Base-by-base conservation (phyloP, 371 early-diverging fungal genomes). In the Mucor indicus region DNA sequence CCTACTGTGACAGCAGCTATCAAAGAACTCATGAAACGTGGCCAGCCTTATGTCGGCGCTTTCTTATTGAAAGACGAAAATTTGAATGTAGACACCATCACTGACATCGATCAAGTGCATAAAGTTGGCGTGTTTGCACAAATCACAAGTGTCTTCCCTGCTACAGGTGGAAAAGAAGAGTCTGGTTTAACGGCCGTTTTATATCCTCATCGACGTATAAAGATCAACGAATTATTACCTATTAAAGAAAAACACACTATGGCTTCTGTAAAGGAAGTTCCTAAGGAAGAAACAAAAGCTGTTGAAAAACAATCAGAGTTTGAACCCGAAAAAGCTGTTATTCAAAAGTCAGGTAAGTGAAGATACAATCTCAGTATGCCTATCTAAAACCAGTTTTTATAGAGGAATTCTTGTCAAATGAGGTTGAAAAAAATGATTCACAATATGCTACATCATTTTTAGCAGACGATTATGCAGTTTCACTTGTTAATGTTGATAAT, bases 71-170 rank as follows among this genome's bases (percentile, higher is more conserved):
- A 90, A 58, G 91, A 96, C 60, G 92, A 92, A 48, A 82, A 88
- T 11, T 60, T 81, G 40, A 95, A 94, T 45, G 77, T 85, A 1
- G 98, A 98, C 54, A 83, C 86, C 5, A 83, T 96, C 45, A 80
- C 81, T 1, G 62, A 60, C 48, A 59, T 91, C 36, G 69, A 84
- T 51, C 87, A 96, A 61, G 86, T 96, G 2, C 87, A 96, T 61
- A 70, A 70, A 13, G 86, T 94, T 15, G 98, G 98, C 44, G 95
- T 95, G n/a, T 96, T 98, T 78, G 93, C 95, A 24, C 96, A 96
- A 55, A 95, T 98, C 55, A 93, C 95, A 16, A 93, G 91, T 40
- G 83, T 93, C n/a, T 95, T 93, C 61, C 90, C 91, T 7, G 86
- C 95, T 3, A 87, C 88, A n/a, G 63, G 77, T 22, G 84, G 64